Conservation (phyloP, 176 grass and related monocot genomes). For the Oryza longistaminata region DNA sequence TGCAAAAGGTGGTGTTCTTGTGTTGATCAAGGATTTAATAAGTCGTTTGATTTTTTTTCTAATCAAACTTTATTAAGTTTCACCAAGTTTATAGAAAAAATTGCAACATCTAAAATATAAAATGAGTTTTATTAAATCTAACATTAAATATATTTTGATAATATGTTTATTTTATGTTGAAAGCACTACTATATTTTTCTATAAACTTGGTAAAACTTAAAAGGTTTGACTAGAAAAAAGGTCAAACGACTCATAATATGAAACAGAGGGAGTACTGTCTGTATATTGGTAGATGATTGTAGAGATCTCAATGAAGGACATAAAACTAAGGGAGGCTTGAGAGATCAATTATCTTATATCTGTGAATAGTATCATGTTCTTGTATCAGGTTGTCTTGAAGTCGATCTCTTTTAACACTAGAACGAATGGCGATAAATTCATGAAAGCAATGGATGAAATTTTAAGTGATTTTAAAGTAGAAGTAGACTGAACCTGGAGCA, state of each 20-base stretch:
- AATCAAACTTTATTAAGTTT: too few species aligned
- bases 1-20: neutral
- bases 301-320: neutral
- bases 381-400: neutral
- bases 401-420: neutral
- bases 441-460: neutral
- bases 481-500: neutral
- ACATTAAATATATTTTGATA: too few species aligned
- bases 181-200: too few species aligned
- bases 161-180: too few species aligned
- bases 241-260: too few species aligned
- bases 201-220: too few species aligned
- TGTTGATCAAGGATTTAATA: neutral
- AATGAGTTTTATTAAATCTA: too few species aligned
- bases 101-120: too few species aligned
- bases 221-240: too few species aligned
- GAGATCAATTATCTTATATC: neutral
- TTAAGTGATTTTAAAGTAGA: neutral
- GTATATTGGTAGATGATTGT: neutral
- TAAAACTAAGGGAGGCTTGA: neutral
- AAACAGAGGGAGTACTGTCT: neutral
- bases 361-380: neutral
- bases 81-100: too few species aligned
- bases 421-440: neutral
- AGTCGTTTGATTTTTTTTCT: neutral